These are phyloP conservation scores for Xylaria bambusicola DNA, from an alignment of 495 filamentous ascomycete genomes.

Conservation along the genomic window DNA sequence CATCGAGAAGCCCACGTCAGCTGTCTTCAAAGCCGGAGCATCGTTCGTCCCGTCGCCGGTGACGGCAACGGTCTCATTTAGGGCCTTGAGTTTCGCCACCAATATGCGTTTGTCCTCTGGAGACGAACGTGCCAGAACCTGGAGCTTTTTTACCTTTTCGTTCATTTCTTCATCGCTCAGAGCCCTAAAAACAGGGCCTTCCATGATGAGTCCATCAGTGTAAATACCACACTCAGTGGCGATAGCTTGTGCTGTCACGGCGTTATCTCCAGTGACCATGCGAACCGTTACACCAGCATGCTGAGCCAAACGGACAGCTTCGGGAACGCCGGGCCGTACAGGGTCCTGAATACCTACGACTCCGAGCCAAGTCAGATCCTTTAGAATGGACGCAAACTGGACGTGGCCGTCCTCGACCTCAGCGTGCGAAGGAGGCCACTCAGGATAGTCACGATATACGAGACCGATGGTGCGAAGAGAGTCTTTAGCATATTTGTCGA, in stretches of 20 bases:
- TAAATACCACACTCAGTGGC: slow-evolving; percentile 83
- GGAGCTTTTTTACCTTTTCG: slow-evolving; percentile 69
- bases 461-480: slow-evolving; percentile 77
- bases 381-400: slow-evolving; percentile 68
- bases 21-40: slow-evolving; percentile 81
- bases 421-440: slow-evolving; percentile 68
- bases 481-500: slow-evolving; percentile 65
- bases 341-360: slow-evolving; percentile 79
- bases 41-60: slow-evolving; percentile 95
- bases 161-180: slow-evolving; percentile 68
- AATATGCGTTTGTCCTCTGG: slow-evolving; percentile 83
- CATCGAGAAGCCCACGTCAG: slow-evolving; percentile 93
- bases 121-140: slow-evolving; percentile 82
- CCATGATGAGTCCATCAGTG: slow-evolving; percentile 77
- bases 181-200: slow-evolving; percentile 77
- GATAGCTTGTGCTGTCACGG: slow-evolving; percentile 82
- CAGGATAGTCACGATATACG: slow-evolving; percentile 71
- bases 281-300: slow-evolving; percentile 80
- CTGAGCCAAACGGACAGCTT: slow-evolving; percentile 75
- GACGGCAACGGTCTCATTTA: slow-evolving; percentile 89
- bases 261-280: slow-evolving; percentile 92
- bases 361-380: slow-evolving; percentile 66
- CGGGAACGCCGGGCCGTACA: slow-evolving; percentile 69
- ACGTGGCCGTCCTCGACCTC: slow-evolving; percentile 62
- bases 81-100: slow-evolving; percentile 75